Evolutionary conservation across 2,329 filamentous ascomycete genomes (phyloP).

Genomic region (Fusarium dlaminii): DNA sequence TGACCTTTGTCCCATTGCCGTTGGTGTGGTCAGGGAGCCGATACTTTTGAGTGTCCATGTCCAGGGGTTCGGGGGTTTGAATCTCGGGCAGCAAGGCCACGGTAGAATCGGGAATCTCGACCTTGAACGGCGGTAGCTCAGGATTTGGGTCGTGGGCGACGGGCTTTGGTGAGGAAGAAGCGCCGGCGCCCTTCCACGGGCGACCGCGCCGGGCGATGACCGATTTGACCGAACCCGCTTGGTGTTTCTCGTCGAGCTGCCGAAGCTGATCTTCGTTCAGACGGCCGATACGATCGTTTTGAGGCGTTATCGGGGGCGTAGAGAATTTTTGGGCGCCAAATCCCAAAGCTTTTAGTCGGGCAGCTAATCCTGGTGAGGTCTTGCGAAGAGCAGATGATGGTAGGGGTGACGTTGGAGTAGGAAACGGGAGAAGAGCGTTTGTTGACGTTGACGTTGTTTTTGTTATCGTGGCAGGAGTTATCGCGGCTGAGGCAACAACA

Average conservation of each 20-base stretch:
- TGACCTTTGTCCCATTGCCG: conserved; percentile 73
- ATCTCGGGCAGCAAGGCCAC: conserved; percentile 61
- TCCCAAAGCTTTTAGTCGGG: conserved; percentile 71
- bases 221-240: conserved; percentile 60
- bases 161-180: conserved; percentile 43
- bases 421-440: conserved; percentile 31
- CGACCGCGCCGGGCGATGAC: conserved; percentile 72
- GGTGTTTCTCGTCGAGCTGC: conserved; percentile 74
- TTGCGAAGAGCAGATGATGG: conserved; percentile 57
- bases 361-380: conserved; percentile 71
- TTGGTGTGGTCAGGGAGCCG: conserved; percentile 75
- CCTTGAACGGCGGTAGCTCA: conserved; percentile 39
- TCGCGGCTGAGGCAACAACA: conserved; percentile 32
- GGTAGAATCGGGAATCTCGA: conserved; percentile 42
- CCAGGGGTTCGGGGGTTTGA: conserved; percentile 58
- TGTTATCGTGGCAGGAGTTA: conserved; percentile 31
- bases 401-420: conserved; percentile 38
- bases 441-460: conserved; percentile 41
- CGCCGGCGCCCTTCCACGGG: conserved; percentile 75
- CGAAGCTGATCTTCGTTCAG: conserved; percentile 76
- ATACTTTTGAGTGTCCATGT: conserved; percentile 80
- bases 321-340: conserved; percentile 60
- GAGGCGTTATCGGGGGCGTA: conserved; percentile 38
- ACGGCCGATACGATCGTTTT: conserved; percentile 67
- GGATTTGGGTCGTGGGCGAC: conserved; percentile 37